These are phyloP conservation scores for Phytophthora chlamydospora DNA, from an alignment of 352 stramenopile species.

Conservation along the genomic window DNA sequence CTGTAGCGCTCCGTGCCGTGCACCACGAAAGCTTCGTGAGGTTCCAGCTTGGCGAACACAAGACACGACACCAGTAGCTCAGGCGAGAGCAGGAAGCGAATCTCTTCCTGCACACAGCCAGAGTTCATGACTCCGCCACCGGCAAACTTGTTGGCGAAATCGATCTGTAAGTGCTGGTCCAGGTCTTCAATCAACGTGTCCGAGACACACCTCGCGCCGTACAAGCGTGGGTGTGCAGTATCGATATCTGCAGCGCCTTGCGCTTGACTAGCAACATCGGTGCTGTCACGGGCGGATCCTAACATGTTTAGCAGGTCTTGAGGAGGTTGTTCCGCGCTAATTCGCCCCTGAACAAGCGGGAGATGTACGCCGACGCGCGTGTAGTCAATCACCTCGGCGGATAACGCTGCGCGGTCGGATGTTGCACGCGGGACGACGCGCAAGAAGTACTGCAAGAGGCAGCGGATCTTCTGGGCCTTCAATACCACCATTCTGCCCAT, in stretches of 20 bases:
- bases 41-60: slow-evolving; percentile 65
- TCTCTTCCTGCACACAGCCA: slow-evolving; percentile 86
- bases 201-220: slow-evolving; percentile 37
- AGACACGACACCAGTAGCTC: slow-evolving; percentile 75
- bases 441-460: slow-evolving; percentile 76
- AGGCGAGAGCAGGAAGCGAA: slow-evolving; percentile 77
- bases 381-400: slow-evolving; percentile 59
- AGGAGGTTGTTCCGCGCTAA: slow-evolving; percentile 8
- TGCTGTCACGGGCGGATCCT: background rate
- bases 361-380: slow-evolving; percentile 50
- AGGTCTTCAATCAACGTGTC: slow-evolving; percentile 70
- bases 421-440: slow-evolving; percentile 45
- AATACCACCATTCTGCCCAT: slow-evolving; percentile 36
- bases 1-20: slow-evolving; percentile 70
- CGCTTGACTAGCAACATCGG: background rate
- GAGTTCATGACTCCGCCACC: slow-evolving; percentile 75
- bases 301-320: slow-evolving; percentile 33
- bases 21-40: slow-evolving; percentile 75
- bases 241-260: background rate
- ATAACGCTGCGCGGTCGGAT: slow-evolving; percentile 14
- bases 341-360: slow-evolving; percentile 8
- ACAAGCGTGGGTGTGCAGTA: slow-evolving; percentile 9
- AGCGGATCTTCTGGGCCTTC: slow-evolving; percentile 77
- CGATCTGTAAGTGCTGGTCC: slow-evolving; percentile 68
- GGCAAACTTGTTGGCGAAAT: slow-evolving; percentile 86